Evolutionary conservation across 352 stramenopile species (phyloP).

Genomic region (Phytophthora capsici): DNA sequence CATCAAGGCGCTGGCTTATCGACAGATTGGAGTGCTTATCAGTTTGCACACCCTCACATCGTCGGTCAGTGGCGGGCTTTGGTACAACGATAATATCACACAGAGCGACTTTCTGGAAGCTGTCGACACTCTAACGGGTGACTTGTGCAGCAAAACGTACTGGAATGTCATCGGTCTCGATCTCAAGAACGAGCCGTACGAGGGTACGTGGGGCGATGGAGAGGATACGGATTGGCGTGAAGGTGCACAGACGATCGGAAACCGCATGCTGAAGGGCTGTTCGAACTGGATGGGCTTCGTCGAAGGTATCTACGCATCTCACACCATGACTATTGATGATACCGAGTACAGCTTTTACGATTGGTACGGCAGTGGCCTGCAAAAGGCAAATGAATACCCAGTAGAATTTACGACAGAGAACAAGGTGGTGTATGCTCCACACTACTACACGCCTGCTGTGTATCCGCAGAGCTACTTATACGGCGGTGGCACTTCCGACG

Average conservation of each 20-base stretch:
- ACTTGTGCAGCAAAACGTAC: slow-evolving; percentile 63
- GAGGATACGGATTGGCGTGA: slow-evolving; percentile 45
- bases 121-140: slow-evolving; percentile 50
- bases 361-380: slow-evolving; percentile 62
- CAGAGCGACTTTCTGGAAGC: slow-evolving; percentile 48
- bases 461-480: slow-evolving; percentile 67
- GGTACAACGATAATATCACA: slow-evolving; percentile 45
- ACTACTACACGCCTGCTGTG: slow-evolving; percentile 71
- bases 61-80: slow-evolving; percentile 43
- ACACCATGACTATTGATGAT: slow-evolving; percentile 44
- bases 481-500: slow-evolving; percentile 35
- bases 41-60: slow-evolving; percentile 51
- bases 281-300: slow-evolving; percentile 70
- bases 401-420: slow-evolving; percentile 48
- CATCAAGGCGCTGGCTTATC: slow-evolving; percentile 37
- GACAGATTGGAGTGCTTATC: slow-evolving; percentile 47
- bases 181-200: slow-evolving; percentile 66
- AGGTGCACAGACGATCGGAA: slow-evolving; percentile 51
- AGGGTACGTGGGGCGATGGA: slow-evolving; percentile 60
- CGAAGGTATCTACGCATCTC: slow-evolving; percentile 54
- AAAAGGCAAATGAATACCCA: slow-evolving; percentile 37
- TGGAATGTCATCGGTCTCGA: slow-evolving; percentile 83
- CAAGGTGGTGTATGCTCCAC: slow-evolving; percentile 74
- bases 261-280: slow-evolving; percentile 66
- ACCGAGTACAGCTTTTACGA: slow-evolving; percentile 56